Conservation (phyloP, 805 yeast genomes). For the Suhomyces tanzawaensis region DNA sequence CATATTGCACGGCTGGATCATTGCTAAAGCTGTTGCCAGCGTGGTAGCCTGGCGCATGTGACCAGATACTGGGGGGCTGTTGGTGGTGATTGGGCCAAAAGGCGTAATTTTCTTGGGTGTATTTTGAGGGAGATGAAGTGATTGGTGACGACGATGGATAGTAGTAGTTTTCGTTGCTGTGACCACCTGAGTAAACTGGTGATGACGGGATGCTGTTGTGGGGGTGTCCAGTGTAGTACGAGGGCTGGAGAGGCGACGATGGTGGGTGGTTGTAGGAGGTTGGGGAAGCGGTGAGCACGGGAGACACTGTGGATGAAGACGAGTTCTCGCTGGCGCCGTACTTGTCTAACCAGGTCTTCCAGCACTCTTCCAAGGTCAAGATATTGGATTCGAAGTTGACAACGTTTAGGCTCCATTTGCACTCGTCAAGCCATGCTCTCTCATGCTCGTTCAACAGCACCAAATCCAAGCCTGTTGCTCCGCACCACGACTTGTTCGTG, state of each 20-base stretch:
- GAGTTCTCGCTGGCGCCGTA: slow-evolving; percentile 12
- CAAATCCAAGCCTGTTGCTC: slow-evolving; percentile 82
- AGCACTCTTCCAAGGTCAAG: slow-evolving; percentile 42
- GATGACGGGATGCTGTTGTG: slow-evolving; percentile 20
- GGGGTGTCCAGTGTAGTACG: slow-evolving; percentile 3
- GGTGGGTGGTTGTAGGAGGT: slow-evolving; percentile 5
- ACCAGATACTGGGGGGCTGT: slow-evolving; percentile 19
- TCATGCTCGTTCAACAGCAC: slow-evolving; percentile 63
- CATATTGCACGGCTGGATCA: slow-evolving; percentile 21
- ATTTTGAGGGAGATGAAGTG: slow-evolving; percentile 24
- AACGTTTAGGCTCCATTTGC: slow-evolving; percentile 57
- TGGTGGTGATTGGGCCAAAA: slow-evolving; percentile 3
- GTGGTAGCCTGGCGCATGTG: slow-evolving; percentile 21
- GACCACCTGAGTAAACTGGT: slow-evolving; percentile 13
- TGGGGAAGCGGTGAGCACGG: slow-evolving; percentile 6
- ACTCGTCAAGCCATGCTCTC: slow-evolving; percentile 60
- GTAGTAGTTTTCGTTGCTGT: slow-evolving; percentile 10
- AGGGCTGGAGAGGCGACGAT: slow-evolving; percentile 9
- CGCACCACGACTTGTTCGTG: slow-evolving; percentile 92
- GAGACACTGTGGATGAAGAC: slow-evolving; percentile 1
- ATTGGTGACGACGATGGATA: slow-evolving; percentile 25
- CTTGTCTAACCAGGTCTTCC: slow-evolving; percentile 44
- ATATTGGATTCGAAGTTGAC: slow-evolving; percentile 39
- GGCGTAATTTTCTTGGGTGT: slow-evolving; percentile 12
- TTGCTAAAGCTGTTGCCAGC: slow-evolving; percentile 11